Evolutionary conservation across 345 rosid genomes (phyloP), one percentile per base, ranked within the genome.

Genomic region (Mallotus nudiflorus): DNA sequence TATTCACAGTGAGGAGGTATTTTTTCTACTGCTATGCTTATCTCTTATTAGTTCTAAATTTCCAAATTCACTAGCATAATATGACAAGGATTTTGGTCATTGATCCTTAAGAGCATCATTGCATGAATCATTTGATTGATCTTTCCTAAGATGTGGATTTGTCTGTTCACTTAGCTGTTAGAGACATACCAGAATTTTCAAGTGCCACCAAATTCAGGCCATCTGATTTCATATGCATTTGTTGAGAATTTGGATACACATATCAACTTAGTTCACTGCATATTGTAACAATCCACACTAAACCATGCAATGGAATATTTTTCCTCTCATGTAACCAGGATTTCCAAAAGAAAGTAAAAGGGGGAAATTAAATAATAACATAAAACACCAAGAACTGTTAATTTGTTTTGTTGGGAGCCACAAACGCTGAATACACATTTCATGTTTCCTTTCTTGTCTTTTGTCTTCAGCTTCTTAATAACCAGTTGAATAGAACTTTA

Each of bases 1-100:
- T 62, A 82, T 85, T 73, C 97, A 89, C 55, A 92, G 97, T 62
- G 96, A 95, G 77, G 85, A 92, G 97, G 99, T 91, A 87, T 42
- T 11, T 68, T 58, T 65, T 20, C 37, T 73, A 40, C 58, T 15
- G 10, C 22, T 55, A 11, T 37, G 18, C 22, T 44, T 68, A 3
- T 53, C 39, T 62, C 9, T 62, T 28, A 24, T 28, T 0, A 39
- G 9, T 49, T 49, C 6, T 20, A 20, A 15, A 20, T 20, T 51
- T 33, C 52, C 19, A 50, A 27, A 33, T 33, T 33, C 6, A 33
- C 3, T 2, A 33, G 37, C 37, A 33, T 2, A 33, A 33, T 33
- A 33, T 33, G 6, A 33, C 6, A 33, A 6, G 37, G n/a, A n/a
- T n/a, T 33, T 33, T 33, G 6, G 3, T 33, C 37, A 33, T 33